Evolutionary conservation across 345 rosid genomes (phyloP).

Genomic region (Kandelia obovata): DNA sequence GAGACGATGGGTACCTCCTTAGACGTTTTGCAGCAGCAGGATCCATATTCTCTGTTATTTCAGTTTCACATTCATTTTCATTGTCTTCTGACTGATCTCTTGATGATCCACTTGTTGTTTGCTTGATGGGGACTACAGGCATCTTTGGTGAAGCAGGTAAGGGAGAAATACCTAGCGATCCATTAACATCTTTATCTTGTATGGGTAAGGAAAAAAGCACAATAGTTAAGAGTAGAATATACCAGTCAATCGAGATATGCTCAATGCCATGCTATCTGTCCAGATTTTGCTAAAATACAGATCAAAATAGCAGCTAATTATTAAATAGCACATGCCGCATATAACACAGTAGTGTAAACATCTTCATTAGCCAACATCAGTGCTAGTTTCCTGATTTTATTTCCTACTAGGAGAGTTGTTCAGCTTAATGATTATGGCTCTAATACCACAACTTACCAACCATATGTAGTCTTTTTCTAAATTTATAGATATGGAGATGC

Average conservation of each 20-base stretch:
- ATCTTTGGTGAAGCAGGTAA: conserved; percentile 37
- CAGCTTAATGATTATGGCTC: neutral
- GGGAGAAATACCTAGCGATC: conserved; percentile 27
- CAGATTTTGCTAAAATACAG: neutral
- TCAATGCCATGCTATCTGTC: conserved; percentile 3
- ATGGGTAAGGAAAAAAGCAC: conserved; percentile 11
- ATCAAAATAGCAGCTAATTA: conserved; percentile 2
- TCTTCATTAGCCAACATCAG: neutral
- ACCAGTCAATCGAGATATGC: neutral
- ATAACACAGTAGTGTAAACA: neutral
- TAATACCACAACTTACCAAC: neutral
- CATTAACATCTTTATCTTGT: conserved; percentile 38
- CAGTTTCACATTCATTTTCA: conserved; percentile 33
- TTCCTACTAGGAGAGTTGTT: neutral
- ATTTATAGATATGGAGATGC: neutral
- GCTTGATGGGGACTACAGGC: conserved; percentile 10
- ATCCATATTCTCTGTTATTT: conserved; percentile 35
- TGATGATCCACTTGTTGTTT: conserved; percentile 25
- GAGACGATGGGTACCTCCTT: conserved; percentile 20
- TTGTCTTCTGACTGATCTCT: conserved; percentile 25
- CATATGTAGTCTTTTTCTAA: neutral
- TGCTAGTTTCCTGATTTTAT: neutral
- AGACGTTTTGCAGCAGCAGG: conserved; percentile 27
- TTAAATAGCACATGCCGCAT: neutral
- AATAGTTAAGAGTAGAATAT: conserved; percentile 2